These are phyloP conservation scores for Suhomyces coccinellae DNA, from an alignment of 1,139 yeast species.

Conservation along the genomic window DNA sequence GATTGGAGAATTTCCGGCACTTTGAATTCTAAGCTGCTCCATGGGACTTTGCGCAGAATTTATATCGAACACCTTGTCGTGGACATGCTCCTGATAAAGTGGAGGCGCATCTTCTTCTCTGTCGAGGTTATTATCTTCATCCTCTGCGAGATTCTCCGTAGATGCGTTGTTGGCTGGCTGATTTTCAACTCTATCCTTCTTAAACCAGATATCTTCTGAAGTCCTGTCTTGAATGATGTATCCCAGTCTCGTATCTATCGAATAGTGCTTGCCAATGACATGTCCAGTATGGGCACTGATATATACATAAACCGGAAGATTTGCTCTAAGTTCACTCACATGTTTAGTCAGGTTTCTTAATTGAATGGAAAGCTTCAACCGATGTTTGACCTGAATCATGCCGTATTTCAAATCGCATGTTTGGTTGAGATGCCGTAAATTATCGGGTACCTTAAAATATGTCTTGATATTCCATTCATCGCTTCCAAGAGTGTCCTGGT, in stretches of 20 bases:
- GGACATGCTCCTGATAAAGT: constrained; percentile 38
- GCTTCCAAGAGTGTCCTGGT: constrained; percentile 28
- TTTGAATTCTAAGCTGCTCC: constrained; percentile 37
- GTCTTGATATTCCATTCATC: constrained; percentile 57
- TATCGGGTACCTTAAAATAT: constrained; percentile 50
- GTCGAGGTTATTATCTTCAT: constrained; percentile 28
- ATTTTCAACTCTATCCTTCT: constrained; percentile 20
- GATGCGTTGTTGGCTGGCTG: constrained; percentile 1
- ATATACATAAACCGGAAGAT: constrained; percentile 61
- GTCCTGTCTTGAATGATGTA: constrained; percentile 41
- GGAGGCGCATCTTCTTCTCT: constrained; percentile 43
- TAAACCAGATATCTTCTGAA: constrained; percentile 40
- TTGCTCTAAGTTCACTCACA: constrained; percentile 66
- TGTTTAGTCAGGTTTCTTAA: constrained; percentile 63
- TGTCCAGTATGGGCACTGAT: constrained; percentile 54
- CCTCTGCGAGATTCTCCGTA: constrained; percentile 17
- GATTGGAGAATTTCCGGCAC: constrained; percentile 17
- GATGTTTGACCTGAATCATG: constrained; percentile 58
- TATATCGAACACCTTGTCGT: constrained; percentile 40
- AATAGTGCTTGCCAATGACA: constrained; percentile 52
- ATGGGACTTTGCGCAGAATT: constrained; percentile 39
- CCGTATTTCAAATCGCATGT: constrained; percentile 53
- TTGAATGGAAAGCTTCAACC: constrained; percentile 56
- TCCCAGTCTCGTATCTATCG: constrained; percentile 51
- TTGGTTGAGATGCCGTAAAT: constrained; percentile 55